A percentile compares a stretch with the other conserved stretches of the same genome.
Conservation (phyloP, 1,284 basidiomycete genomes). For the Moesziomyces antarcticus region DNA sequence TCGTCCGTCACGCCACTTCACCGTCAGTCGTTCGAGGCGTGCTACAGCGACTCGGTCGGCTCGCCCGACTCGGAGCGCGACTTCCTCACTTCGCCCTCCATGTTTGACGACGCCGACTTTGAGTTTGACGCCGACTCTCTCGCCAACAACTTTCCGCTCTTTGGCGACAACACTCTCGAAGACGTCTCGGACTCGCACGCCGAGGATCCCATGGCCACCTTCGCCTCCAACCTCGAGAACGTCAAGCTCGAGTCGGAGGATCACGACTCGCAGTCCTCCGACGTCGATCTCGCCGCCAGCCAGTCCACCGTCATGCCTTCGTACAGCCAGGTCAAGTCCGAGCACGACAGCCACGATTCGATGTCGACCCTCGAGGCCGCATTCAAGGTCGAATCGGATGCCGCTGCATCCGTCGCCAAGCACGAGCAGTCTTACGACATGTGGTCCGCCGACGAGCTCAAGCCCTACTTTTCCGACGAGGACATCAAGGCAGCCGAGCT, state of each 20-base stretch:
- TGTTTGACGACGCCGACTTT: conserved; percentile 46
- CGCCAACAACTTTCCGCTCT: conserved; percentile 33
- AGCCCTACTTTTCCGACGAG: conserved; percentile 38
- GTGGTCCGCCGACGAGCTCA: conserved; percentile 21
- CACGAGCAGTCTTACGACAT: conserved; percentile 9
- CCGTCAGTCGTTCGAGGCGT: conserved; percentile 38
- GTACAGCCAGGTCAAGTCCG: conserved; percentile 31
- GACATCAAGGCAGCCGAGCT: conserved; percentile 17
- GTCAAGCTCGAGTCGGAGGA: conserved; percentile 40
- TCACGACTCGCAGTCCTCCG: conserved; percentile 25
- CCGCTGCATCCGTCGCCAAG: conserved; percentile 21
- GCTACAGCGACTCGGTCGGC: conserved; percentile 40
- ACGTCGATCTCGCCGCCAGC: conserved; percentile 20
- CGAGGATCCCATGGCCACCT: conserved; percentile 16
- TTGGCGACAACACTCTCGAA: conserved; percentile 32
- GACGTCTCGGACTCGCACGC: conserved; percentile 6
- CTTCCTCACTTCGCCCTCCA: conserved; percentile 44
- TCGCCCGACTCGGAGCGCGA: conserved; percentile 49
- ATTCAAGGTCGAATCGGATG: conserved; percentile 25
- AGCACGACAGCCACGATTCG: conserved; percentile 20
- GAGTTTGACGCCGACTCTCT: conserved; percentile 35
- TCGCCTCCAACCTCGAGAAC: conserved; percentile 29
- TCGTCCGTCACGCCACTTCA: conserved; percentile 30
- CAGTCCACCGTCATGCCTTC: conserved; percentile 38
- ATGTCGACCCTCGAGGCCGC: conserved; percentile 27